These are phyloP conservation scores for Dalbergia cultrata DNA, from an alignment of 306 rosid genomes.

Conservation along the genomic window DNA sequence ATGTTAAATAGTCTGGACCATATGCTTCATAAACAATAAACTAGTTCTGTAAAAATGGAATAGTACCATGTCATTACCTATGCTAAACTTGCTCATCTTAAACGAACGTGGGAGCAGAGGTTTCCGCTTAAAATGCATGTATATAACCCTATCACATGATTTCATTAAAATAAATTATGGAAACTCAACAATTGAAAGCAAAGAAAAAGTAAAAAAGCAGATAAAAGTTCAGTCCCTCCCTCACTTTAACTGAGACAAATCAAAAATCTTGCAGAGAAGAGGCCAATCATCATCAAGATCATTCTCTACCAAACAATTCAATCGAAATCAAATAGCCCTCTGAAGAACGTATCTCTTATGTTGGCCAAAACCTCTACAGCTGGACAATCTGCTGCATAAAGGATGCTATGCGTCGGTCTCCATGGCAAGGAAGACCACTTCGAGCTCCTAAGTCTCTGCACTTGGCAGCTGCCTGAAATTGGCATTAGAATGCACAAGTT, in stretches of 20 bases:
- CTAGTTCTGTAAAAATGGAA: not conserved
- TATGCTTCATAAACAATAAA: not conserved
- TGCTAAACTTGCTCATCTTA: not conserved
- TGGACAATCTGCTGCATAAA: constrained; percentile 51
- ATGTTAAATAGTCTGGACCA: not conserved
- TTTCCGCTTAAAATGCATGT: not conserved
- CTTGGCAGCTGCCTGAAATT: constrained; percentile 84
- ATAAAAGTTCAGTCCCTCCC: not conserved
- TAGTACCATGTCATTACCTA: not conserved
- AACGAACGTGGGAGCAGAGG: not conserved
- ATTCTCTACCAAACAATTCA: constrained; percentile 12
- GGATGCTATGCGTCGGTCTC: constrained; percentile 70
- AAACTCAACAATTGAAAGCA: constrained; percentile 26
- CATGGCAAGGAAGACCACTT: constrained; percentile 77
- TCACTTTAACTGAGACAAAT: not conserved
- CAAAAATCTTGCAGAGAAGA: not conserved
- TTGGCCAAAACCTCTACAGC: not conserved
- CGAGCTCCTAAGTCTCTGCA: constrained; percentile 92
- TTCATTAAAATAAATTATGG: constrained; percentile 25
- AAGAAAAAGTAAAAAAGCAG: not conserved
- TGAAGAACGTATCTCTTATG: constrained; percentile 4
- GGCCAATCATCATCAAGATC: constrained; percentile 5
- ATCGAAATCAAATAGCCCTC: constrained; percentile 1
- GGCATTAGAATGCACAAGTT: constrained; percentile 30
- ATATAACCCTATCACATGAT: not conserved